Evolutionary conservation across 441 rosid species (phyloP), one percentile per base, ranked within the genome.

Genomic region (Populus hybrid): DNA sequence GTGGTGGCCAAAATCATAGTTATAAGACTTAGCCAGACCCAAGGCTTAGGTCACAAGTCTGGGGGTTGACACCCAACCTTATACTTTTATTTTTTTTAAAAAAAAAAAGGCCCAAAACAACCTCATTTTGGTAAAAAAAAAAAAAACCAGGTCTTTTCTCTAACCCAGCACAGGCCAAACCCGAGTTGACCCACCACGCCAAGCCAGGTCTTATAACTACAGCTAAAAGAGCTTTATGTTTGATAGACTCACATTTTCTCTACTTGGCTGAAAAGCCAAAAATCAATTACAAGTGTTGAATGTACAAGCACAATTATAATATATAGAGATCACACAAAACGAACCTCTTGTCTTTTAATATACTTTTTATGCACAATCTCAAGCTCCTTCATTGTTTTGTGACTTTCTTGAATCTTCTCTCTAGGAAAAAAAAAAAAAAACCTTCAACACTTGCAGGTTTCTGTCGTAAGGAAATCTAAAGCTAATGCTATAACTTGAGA

Each of bases 271-370:
- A 8, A 26, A 21, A 67, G 35, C 16, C 26, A 64, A 74, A 67
- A 42, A 72, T 30, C 26, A 77, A 30, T 20, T 34, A 36, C 28
- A 70, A 23, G 11, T 12, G 59, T 0, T 14, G 32, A 36, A n/a
- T 46, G 63, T 74, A 71, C 53, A 57, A 69, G 63, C 46, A 74
- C 69, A 35, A 30, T 36, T 36, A 70, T 66, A 50, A 40, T 81
- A 66, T 70, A 73, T 67, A 70, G 75, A 57, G 42, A 21, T 46
- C 76, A 71, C 77, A 70, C 32, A 53, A 77, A 69, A 71, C 93
- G 72, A 81, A 94, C 99, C 97, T 94, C 97, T 81, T 95, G 94
- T 83, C 87, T 91, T 85, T 86, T 90, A 81, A 82, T 82, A 78
- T 88, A 92, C 74, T 87, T 90, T 66, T 86, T 87, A 82, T 94